These are phyloP conservation scores for Backusella luteola DNA, from an alignment of 192 early-diverging fungal species.

Conservation along the genomic window DNA sequence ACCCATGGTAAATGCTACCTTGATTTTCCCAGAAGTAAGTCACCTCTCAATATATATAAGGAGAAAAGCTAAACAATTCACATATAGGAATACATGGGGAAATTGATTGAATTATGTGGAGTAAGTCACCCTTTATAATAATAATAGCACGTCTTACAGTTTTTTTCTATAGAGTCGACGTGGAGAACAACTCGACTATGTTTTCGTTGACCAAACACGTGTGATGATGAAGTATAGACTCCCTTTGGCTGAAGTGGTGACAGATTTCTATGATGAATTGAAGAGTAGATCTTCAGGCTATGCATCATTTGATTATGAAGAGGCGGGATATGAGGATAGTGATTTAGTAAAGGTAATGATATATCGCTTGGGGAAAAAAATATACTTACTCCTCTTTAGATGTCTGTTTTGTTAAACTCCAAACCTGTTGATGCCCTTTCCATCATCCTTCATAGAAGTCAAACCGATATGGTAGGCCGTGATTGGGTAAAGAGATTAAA, in stretches of 20 bases:
- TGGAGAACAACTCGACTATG: constrained; percentile 85
- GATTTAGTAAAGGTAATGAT: constrained; percentile 78
- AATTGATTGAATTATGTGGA: constrained; percentile 75
- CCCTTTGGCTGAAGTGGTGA: constrained; percentile 92
- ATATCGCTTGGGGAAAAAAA: neutral
- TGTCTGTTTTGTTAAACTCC: constrained; percentile 88
- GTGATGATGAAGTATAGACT: constrained; percentile 85
- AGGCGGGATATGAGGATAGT: constrained; percentile 78
- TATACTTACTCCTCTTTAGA: constrained; percentile 19
- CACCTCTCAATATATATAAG: too few species aligned
- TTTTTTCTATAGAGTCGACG: constrained; percentile 55
- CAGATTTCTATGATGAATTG: constrained; percentile 93
- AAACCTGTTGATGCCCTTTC: constrained; percentile 93
- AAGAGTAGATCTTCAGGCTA: constrained; percentile 91
- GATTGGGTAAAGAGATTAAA: constrained; percentile 84
- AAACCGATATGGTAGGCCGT: constrained; percentile 68
- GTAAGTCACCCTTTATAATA: constrained; percentile 34
- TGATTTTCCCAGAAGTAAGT: constrained; percentile 80
- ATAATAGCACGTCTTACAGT: neutral
- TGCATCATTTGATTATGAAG: constrained; percentile 95
- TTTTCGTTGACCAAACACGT: constrained; percentile 81
- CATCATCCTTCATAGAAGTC: constrained; percentile 78
- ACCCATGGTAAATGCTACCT: constrained; percentile 89
- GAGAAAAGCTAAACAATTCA: neutral
- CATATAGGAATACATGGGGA: constrained; percentile 64